phyloP scores from a whole-genome alignment of 805 yeast genomes.

The Ogataea angusta region DNA sequence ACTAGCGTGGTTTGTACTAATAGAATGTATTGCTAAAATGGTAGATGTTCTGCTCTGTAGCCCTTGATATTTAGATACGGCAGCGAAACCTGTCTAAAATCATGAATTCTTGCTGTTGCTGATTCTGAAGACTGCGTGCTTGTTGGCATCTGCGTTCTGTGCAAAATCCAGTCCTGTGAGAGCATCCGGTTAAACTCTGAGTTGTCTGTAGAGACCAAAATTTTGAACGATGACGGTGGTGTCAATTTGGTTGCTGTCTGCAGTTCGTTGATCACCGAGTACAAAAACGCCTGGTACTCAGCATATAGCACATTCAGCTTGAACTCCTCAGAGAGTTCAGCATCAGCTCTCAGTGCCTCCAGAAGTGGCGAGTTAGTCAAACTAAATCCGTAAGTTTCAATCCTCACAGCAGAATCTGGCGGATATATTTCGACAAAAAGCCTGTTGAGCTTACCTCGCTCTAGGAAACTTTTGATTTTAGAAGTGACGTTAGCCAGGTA shows the following conservation, averaged over 20 bases:
- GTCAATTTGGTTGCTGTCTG: constrained; percentile 15
- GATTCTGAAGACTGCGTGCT: constrained; percentile 11
- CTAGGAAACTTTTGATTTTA: constrained; percentile 20
- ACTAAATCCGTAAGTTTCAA: constrained; percentile 29
- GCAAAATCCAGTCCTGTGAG: constrained; percentile 26
- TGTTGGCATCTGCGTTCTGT: constrained; percentile 9
- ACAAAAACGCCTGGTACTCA: constrained; percentile 26
- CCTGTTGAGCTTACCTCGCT: constrained; percentile 23
- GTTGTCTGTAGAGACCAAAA: constrained; percentile 22
- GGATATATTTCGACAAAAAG: constrained; percentile 24
- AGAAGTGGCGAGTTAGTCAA: constrained; percentile 28
- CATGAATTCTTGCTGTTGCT: constrained; percentile 13
- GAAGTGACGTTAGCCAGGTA: constrained; percentile 35
- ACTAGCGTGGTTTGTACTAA: constrained; percentile 13
- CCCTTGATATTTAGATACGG: constrained; percentile 28
- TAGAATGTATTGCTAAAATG: constrained; percentile 7
- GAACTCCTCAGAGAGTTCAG: constrained; percentile 14
- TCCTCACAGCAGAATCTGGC: neutral
- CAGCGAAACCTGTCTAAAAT: constrained; percentile 24
- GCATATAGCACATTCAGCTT: constrained; percentile 18
- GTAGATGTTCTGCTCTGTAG: constrained; percentile 18
- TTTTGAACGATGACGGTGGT: constrained; percentile 20
- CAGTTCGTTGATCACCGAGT: constrained; percentile 24
- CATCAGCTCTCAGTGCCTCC: constrained; percentile 14
- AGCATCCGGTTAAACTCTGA: constrained; percentile 16